Base-by-base conservation (phyloP, 495 filamentous ascomycete genomes). In the Penicillium alfredii region DNA sequence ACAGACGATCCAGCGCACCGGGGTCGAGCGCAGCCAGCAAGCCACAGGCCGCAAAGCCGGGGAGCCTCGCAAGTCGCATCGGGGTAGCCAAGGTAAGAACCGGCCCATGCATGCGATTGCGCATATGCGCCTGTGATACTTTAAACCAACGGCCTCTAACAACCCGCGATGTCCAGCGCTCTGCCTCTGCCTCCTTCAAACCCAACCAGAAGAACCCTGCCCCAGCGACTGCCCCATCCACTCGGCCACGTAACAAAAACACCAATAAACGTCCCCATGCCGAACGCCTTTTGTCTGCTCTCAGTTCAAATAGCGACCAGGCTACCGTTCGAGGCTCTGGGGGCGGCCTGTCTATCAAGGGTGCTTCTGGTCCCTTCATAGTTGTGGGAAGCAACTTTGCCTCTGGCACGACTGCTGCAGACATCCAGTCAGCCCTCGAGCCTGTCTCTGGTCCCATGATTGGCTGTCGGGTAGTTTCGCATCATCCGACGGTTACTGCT, bases 331-430 rank as follows among this genome's bases (percentile, higher is more conserved):
- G 53, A 22, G 41, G 42, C 17, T 44, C 49, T 13, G 48, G 48
- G 5, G 51, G 42, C 36, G 84, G 82, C 4, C 72, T 98, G 25
- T 77, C 69, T 13, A 95, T 96, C 47, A 74, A 81, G 44, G 92
- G 92, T 13, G 86, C 87, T 2, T 61, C 63, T 7, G 63, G 60
- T 3, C 86, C 88, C 0, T 92, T 78, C 48, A 73, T 81, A n/a
- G 84, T 97, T 8, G 69, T 88, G 33, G 89, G 82, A 1, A 77
- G 80, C 56, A 97, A 97, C 63, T 90, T 98, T 47, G 88, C 88
- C 3, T 80, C 80, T 3, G 92, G 92, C 23, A 98, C 92, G 3
- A 95, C 92, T 3, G 87, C 86, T 2, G 89, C 86, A 23, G 92
- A 98, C 57, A 94, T 97, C 31, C 86, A 94, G 61, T 80, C 82